phyloP scores from a whole-genome alignment of 2,329 filamentous ascomycete species.

The Fusarium agapanthi region DNA sequence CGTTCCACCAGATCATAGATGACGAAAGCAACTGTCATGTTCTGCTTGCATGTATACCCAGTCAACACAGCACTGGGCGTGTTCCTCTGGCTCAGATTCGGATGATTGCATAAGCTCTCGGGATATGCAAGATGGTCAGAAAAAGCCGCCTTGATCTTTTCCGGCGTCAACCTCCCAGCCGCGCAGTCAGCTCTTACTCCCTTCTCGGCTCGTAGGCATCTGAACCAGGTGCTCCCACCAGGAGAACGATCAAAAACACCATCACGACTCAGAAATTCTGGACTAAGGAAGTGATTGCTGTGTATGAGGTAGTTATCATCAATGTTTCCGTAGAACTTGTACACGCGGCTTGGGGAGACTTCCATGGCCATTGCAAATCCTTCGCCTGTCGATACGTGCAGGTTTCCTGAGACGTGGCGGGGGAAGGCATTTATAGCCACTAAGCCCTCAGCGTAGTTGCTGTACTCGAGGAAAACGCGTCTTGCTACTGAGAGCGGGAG shows the following conservation, averaged over 20 bases:
- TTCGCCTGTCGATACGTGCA: neutral
- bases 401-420: neutral
- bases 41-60: neutral
- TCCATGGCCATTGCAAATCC: neutral
- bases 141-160: neutral
- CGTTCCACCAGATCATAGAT: neutral
- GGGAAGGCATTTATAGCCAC: neutral
- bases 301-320: neutral
- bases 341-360: neutral
- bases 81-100: neutral
- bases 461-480: neutral
- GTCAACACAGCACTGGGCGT: neutral
- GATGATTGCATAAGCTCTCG: neutral
- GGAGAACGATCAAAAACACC: neutral
- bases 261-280: neutral
- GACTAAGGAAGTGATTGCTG: neutral
- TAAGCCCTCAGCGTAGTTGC: accelerated
- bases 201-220: neutral
- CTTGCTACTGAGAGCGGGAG: neutral
- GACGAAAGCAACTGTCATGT: neutral
- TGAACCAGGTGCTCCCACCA: neutral
- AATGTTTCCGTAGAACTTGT: neutral
- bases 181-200: neutral
- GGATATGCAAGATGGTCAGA: neutral
- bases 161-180: neutral